Evolutionary conservation across 1,284 basidiomycete genomes (phyloP).

Genomic region (Albatrellus sp.): DNA sequence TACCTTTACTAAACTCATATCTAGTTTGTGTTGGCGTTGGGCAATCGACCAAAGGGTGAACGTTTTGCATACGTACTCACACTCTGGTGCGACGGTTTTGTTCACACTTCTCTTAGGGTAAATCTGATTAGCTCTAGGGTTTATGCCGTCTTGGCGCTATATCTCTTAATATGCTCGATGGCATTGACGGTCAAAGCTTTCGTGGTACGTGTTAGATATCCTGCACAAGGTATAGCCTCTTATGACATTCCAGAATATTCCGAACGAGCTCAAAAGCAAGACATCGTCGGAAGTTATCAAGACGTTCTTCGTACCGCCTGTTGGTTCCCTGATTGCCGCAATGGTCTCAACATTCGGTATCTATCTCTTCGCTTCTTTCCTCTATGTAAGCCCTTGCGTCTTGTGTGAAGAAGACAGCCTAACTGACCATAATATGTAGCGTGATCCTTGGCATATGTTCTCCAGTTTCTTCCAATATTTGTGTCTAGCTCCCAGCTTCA

Average conservation of each 20-base stretch:
- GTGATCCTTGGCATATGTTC: slow-evolving; percentile 97
- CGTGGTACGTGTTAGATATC: slow-evolving; percentile 31
- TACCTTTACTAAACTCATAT: neutral
- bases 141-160: slow-evolving; percentile 67
- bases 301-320: slow-evolving; percentile 61
- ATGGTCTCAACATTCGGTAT: slow-evolving; percentile 84
- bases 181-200: slow-evolving; percentile 75
- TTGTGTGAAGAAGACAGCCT: neutral
- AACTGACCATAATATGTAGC: slow-evolving; percentile 28
- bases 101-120: neutral
- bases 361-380: slow-evolving; percentile 75
- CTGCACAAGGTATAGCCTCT: neutral
- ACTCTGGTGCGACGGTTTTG: slow-evolving; percentile 42
- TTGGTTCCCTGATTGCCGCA: slow-evolving; percentile 78
- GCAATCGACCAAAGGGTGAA: slow-evolving; percentile 95
- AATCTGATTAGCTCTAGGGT: slow-evolving; percentile 34
- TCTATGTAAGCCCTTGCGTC: slow-evolving; percentile 59
- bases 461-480: slow-evolving; percentile 94
- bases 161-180: slow-evolving; percentile 78
- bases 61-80: slow-evolving; percentile 72
- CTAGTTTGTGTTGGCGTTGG: slow-evolving; percentile 87
- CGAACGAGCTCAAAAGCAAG: slow-evolving; percentile 35
- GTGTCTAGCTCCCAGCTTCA: slow-evolving; percentile 82
- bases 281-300: slow-evolving; percentile 30
- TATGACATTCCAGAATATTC: slow-evolving; percentile 36